Base-by-base conservation (phyloP, 2,329 filamentous ascomycete genomes). In the Hypoxylon sp. region DNA sequence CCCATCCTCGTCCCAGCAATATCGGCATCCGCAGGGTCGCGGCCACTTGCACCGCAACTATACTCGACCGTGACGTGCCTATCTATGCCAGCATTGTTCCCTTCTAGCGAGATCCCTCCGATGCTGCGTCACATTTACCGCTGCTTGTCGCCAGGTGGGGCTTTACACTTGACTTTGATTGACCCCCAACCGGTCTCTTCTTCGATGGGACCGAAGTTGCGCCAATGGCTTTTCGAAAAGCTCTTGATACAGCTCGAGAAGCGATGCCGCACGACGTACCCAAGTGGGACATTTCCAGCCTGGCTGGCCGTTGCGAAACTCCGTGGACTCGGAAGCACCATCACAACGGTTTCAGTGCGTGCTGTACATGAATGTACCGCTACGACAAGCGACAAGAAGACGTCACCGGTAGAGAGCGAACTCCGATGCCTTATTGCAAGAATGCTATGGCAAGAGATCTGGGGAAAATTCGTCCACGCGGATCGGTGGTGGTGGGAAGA, bases 401-500 rank as follows among this genome's bases (percentile, higher is more conserved):
- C 78, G 7, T 72, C 73, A 24, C 76, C 79, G 52, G 69, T 76
- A 0, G 80, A 81, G 65, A 79, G 76, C 1, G 81, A 87, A 70
- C 78, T 89, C 2, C 82, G 83, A 59, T 85, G 80, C 59, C 74
- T 84, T 1, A 79, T 86, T 1, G 86, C 85, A 0, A 81, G 85
- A 33, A 82, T 86, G 79, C 76, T 90, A 16, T 90, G 87, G 87
- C 81, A 82, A 70, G 84, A 89, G 70, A 81, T 87, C 11, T 90
- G 87, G 87, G 87, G 87, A 0, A 71, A 73, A 2, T 83, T 81
- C 62, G 81, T 87, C 7, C 80, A 79, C 2, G 80, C 80, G 0
- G 75, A 81, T 5, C 78, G 73, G 44, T 89, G 86, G 86, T 90
- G 87, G 87, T 89, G 87, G 87, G 85, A 89, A 42, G 83, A 88